Conservation (phyloP, 352 stramenopile genomes). For the Globisporangium emineosum region DNA sequence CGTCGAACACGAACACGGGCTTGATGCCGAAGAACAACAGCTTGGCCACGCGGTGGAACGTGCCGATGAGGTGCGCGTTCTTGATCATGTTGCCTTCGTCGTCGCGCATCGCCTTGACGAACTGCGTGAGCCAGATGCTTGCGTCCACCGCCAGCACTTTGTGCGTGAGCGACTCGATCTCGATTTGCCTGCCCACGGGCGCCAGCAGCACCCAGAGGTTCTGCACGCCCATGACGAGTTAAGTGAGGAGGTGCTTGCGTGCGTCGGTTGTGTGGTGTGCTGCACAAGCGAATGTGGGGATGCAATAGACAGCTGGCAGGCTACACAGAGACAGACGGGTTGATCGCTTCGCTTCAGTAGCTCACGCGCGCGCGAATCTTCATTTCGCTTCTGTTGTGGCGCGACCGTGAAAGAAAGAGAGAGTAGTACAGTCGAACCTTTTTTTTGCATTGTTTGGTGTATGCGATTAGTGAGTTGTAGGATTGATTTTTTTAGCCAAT, state of each 20-base stretch:
- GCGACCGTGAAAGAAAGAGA: background rate
- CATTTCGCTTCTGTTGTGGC: conserved; percentile 8
- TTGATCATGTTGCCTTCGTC: conserved; percentile 93
- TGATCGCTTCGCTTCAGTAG: background rate
- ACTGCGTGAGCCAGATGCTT: conserved; percentile 99
- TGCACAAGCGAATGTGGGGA: no score
- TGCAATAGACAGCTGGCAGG: background rate
- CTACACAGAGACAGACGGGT: background rate
- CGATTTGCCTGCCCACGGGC: conserved; percentile 94
- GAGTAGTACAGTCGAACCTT: background rate
- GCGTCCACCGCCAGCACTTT: conserved; percentile 97
- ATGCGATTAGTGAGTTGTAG: background rate
- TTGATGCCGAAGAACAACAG: conserved; percentile 95
- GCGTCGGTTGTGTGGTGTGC: background rate
- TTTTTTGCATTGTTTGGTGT: background rate
- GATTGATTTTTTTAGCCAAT: background rate
- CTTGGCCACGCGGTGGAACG: conserved; percentile 92
- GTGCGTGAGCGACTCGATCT: conserved; percentile 96
- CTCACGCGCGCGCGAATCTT: conserved; percentile 5
- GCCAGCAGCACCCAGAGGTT: conserved; percentile 97
- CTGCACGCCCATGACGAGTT: conserved; percentile 94
- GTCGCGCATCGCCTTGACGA: conserved; percentile 98
- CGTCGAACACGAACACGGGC: conserved; percentile 99
- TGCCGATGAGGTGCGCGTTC: conserved; percentile 95
- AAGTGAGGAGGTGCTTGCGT: background rate